Evolutionary conservation across 1,284 basidiomycete genomes (phyloP).

Genomic region (Leccinum subspadiceum): DNA sequence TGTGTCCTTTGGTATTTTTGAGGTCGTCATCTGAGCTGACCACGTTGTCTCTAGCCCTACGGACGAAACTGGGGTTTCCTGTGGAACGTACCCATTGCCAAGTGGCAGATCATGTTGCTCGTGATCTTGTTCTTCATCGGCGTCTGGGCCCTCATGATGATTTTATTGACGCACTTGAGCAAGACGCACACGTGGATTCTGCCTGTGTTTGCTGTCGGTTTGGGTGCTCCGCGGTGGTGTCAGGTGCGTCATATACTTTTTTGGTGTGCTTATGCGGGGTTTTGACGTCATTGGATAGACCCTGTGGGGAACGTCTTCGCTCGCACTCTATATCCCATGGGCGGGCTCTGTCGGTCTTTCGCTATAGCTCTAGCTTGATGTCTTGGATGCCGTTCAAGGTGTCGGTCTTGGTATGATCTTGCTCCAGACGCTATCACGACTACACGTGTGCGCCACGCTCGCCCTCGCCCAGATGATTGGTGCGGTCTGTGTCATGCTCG

Average conservation of each 20-base stretch:
- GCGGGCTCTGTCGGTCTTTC: conserved; percentile 79
- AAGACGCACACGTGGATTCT: conserved; percentile 93
- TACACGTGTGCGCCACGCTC: conserved; percentile 90
- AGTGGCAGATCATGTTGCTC: conserved; percentile 80
- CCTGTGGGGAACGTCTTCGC: conserved; percentile 83
- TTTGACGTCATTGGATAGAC: conserved; percentile 46
- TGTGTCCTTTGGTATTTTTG: background rate
- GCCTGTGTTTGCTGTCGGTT: conserved; percentile 89
- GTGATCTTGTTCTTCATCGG: conserved; percentile 82
- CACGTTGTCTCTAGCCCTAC: conserved; percentile 54
- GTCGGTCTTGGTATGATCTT: conserved; percentile 93
- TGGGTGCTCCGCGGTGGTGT: conserved; percentile 91
- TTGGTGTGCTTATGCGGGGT: background rate
- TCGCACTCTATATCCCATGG: conserved; percentile 90
- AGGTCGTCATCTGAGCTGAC: conserved; percentile 13
- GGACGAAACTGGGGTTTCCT: conserved; percentile 93
- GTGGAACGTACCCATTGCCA: conserved; percentile 81
- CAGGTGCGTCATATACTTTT: conserved; percentile 47
- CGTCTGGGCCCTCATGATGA: conserved; percentile 77
- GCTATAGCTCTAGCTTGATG: conserved; percentile 91
- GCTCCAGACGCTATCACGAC: conserved; percentile 88
- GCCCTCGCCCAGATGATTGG: conserved; percentile 85
- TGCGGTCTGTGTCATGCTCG: conserved; percentile 80
- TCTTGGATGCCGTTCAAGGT: conserved; percentile 89
- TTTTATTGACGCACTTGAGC: conserved; percentile 78